Evolutionary conservation across 2,329 filamentous ascomycete genomes (phyloP), one percentile per base, ranked within the genome.

Genomic region (Paramyrothecium roridum): DNA sequence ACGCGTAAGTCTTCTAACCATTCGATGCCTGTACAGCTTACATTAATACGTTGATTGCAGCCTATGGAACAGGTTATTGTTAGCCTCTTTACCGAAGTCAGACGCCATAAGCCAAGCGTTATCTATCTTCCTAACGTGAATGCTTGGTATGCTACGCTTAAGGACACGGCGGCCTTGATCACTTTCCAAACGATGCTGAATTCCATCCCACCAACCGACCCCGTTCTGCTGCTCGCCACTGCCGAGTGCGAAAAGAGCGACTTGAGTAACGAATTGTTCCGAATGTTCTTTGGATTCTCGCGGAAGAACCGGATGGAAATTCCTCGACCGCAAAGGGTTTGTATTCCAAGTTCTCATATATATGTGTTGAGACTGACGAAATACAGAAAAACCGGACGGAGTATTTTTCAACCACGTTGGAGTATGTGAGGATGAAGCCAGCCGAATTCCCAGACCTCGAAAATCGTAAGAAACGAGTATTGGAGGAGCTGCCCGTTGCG

Each of bases 91-190:
- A 87, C 90, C 1, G 95, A 98, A 74, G 90, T 96, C 40, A 91
- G 93, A 70, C 87, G 93, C 40, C 92, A 97, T 69, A 97, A 96
- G 70, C 95, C 95, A 1, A 96, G 92, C 69, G 91, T 98, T 40
- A 95, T 99, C 52, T 98, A 93, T 72, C 89, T 99, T 47, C 93
- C 95, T 2, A 88, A 92, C 62, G 84, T 98, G 50, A 90, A 96
- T 62, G 83, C 88, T 8, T 99, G 95, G 95, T 93, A 91, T 67
- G 75, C 83, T 19, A 81, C 79, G 23, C 66, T 88, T 19, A 68
- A 71, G n/a, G 75, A 76, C 8, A 87, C 89, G 0, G 76, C 91
- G 43, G 84, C 87, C 3, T 84, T 96, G 54, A 87, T 87, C 34
- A 95, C 91, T 0, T 97, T 99, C 71, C 80, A 88, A 57, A 88